Evolutionary conservation across 148 eudicot species (phyloP), one percentile per base, ranked within the genome.

Genomic region (Nyssa sinensis): DNA sequence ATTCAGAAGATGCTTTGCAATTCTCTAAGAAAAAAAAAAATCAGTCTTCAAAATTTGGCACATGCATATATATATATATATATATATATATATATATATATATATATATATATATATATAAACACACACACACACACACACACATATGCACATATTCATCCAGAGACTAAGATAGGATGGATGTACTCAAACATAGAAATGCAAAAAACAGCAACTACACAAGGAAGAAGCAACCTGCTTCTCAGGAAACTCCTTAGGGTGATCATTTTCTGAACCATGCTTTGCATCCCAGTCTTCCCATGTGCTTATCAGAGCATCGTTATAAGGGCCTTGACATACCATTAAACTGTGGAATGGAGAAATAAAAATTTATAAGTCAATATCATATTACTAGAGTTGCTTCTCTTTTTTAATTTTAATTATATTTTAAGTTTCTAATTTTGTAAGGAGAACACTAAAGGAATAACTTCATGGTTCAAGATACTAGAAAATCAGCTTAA

Each of bases 211-310:
- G 69, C 47, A 30, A 41, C 32, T 23, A 49, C n/a, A 2, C 35
- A 44, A 55, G 44, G 23, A 60, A 37, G 17, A 19, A 51, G 44
- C 70, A 81, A 95, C 97, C 97, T 90, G 96, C 28, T 85, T 77
- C 75, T 87, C 93, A 8, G 94, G 84, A 79, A 92, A 95, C 60
- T 87, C 85, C 69, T 80, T 78, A 30, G 99, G 98, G 71, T 93
- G 88, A 80, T 95, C 99, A 77, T 93, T 95, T 82, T 93, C 97
- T 77, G 99, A 93, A 77, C 83, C 80, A 83, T 91, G 87, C 81
- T 88, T 79, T 25, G 65, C 79, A 70, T 93, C 98, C 97, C 98
- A 91, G 39, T 77, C 82, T 76, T 93, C 99, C 97, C 99, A 95
- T 28, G 98, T 98, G 84, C 74, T 82, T 75, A 92, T 67, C 64